phyloP scores from a whole-genome alignment of 768 basidiomycete species.

The Cyclocybe aegerita region DNA sequence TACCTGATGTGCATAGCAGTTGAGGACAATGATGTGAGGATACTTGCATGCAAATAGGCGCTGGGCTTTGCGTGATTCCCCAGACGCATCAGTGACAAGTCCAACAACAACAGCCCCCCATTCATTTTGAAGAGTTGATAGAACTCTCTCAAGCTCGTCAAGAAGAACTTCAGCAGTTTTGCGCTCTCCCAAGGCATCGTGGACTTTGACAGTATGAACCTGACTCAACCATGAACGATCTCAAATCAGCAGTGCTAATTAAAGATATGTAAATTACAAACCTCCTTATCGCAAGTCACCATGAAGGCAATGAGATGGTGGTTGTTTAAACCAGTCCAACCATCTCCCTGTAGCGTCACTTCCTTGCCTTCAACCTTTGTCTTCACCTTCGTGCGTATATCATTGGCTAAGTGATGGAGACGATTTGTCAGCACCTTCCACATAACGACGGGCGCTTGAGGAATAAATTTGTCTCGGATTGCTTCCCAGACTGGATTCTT shows the following conservation, averaged over 20 bases:
- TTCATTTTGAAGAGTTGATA: constrained; percentile 22
- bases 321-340: constrained; percentile 33
- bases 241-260: constrained; percentile 16
- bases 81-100: constrained; percentile 36
- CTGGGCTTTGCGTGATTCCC: constrained; percentile 28
- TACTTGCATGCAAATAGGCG: constrained; percentile 13
- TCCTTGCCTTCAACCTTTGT: constrained; percentile 8
- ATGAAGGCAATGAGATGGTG: constrained; percentile 34
- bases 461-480: constrained; percentile 30
- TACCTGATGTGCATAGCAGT: constrained; percentile 41
- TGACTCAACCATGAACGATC: constrained; percentile 11
- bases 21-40: constrained; percentile 26
- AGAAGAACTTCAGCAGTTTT: constrained; percentile 31
- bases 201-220: constrained; percentile 28
- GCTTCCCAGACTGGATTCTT: constrained; percentile 32
- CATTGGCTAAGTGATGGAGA: background rate
- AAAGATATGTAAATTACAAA: constrained; percentile 7
- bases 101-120: constrained; percentile 23
- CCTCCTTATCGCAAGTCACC: constrained; percentile 20
- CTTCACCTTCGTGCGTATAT: background rate
- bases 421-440: constrained; percentile 4
- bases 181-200: constrained; percentile 28
- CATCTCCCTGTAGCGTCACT: constrained; percentile 31
- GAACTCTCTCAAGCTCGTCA: constrained; percentile 8
- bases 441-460: constrained; percentile 21